Evolutionary conservation across 495 filamentous ascomycete species (phyloP), one percentile per base, ranked within the genome.

Genomic region (Clavariopsis aquatica): DNA sequence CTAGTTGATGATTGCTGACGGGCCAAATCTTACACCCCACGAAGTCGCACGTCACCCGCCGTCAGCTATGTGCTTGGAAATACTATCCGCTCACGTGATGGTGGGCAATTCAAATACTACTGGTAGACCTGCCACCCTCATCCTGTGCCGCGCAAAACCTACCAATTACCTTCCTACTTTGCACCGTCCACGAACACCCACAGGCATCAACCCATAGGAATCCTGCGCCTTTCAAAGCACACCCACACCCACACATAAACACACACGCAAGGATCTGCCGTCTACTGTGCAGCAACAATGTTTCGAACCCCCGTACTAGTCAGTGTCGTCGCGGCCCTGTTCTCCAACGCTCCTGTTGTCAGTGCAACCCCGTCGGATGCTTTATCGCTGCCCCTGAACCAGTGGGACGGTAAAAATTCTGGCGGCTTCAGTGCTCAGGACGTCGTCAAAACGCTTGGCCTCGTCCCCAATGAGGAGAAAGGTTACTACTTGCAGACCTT

Each of bases 401-500:
- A 24, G 28, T 4, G 28, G 12, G 28, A 19, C 5, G 22, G 52
- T 4, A 31, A 23, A 2, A 20, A 22, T 38, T 29, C 5, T 24
- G 52, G 17, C 3, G 27, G 52, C 13, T 62, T 73, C 15, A 74
- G 78, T 17, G 38, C 38, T 17, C 5, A 43, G 38, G 4, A 6
- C 13, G 57, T 82, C 36, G 73, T 82, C 52, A 26, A 57, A 8
- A 41, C 72, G 56, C 70, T 82, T 12, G 72, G 72, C 34, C 76
- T 82, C 2, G 60, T 57, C 4, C 67, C 80, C 28, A 78, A 81
- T 61, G 55, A 68, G 1, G 80, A 81, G 56, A 78, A 79, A 49
- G 80, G 79, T 31, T 81, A 79, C 71, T 81, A 74, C 63, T 24
- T 73, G 15, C 72, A 82, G 68, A 80, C 79, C 4, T 82, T 80